Evolutionary conservation across 2,329 filamentous ascomycete genomes (phyloP), one percentile per base, ranked within the genome.

Genomic region (Torrubiella hemipterigena): DNA sequence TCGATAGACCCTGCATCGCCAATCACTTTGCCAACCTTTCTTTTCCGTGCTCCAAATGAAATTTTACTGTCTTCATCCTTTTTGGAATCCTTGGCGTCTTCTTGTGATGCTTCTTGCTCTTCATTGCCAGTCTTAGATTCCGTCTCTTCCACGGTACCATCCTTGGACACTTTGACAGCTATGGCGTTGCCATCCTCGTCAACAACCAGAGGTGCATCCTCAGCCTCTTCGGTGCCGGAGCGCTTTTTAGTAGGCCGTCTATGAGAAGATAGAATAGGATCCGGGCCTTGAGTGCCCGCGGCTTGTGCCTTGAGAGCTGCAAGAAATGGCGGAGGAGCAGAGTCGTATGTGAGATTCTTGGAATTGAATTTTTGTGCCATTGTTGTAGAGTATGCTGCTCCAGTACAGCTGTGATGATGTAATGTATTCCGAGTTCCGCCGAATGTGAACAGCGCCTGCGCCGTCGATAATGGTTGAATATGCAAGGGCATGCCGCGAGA

Each of bases 131-230:
- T 24, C 9, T 30, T 19, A 12, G 17, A 16, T 11, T 29, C 37
- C 40, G 41, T 35, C 18, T 39, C 43, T n/a, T 48, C 56, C n/a
- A 63, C 54, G 4, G 38, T 47, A 7, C 64, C 65, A 37, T 68
- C 61, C 27, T 50, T 49, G 31, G 54, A 56, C 5, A 68, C 50
- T 13, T 67, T 38, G 44, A 73, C 42, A 56, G 53, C 28, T 18
- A 78, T 67, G 18, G 77, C 67, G 33, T 83, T 79, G 30, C 74
- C 80, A 5, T 69, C 64, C 48, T 85, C 81, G 42, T 89, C 72
- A 4, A 91, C 73, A 31, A 84, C 74, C 0, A 84, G 65, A 0
- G 83, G 83, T 30, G 67, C 77, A 50, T 89, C 82, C 42, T 89
- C 82, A 10, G 79, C 80, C 37, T 85, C 75, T 24, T 77, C 77